Conservation (phyloP, 306 rosid species). For the Purshia tridentata region DNA sequence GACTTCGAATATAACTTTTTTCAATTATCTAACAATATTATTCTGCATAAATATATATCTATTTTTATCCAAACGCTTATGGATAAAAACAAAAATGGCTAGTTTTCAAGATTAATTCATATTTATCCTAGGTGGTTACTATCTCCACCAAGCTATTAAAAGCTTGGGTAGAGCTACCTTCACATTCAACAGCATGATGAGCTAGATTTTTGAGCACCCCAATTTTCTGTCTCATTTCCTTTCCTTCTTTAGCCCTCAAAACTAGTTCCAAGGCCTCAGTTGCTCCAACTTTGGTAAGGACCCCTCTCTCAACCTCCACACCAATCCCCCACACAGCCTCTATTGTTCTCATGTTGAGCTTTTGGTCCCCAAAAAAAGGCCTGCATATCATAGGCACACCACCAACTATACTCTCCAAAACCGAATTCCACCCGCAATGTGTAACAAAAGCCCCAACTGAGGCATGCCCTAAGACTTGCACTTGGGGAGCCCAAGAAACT, state of each 20-base stretch:
- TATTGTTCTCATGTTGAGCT: slow-evolving; percentile 35
- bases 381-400: slow-evolving; percentile 69
- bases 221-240: slow-evolving; percentile 39
- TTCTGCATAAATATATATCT: no score
- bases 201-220: slow-evolving; percentile 27
- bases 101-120: no score
- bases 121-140: slow-evolving; percentile 8
- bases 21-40: no score
- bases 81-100: no score
- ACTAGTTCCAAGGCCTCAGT: slow-evolving; percentile 25
- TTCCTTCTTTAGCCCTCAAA: slow-evolving; percentile 36
- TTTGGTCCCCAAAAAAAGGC: slow-evolving; percentile 64
- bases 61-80: no score
- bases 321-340: slow-evolving; percentile 54
- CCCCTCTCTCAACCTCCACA: slow-evolving; percentile 41
- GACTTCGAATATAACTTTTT: no score
- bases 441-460: slow-evolving; percentile 51
- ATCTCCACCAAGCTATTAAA: slow-evolving; percentile 34
- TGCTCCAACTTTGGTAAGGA: slow-evolving; percentile 32
- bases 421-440: slow-evolving; percentile 72
- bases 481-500: slow-evolving; percentile 66
- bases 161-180: slow-evolving; percentile 48
- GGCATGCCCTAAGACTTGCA: slow-evolving; percentile 38
- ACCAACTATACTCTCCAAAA: slow-evolving; percentile 53
- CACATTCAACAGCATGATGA: slow-evolving; percentile 21